Evolutionary conservation across 129 eudicot genomes (phyloP), one percentile per base, ranked within the genome.

Genomic region (Ambrosia trifida): DNA sequence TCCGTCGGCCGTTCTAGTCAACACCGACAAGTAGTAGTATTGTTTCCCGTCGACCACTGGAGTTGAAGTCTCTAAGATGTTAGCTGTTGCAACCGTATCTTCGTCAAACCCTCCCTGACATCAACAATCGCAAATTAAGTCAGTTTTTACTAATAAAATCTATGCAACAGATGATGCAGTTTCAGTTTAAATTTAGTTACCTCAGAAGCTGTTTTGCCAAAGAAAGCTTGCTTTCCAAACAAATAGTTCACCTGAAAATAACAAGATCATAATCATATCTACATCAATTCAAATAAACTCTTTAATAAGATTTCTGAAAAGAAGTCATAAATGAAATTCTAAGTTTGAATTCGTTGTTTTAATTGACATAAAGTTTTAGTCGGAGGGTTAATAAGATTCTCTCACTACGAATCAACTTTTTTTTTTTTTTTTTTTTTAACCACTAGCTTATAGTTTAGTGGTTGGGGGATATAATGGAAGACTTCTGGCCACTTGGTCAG

Each of bases 1-100:
- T 61, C 97, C 97, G 5, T 91, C 97, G 1, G 97, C 97, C 0
- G 97, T 91, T 63, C 97, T 85, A 49, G 95, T 91, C 82, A 91
- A 54, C 51, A 91, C 91, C 1, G 95, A 76, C 80, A 91, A 43
- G 79, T 19, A 76, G 83, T 87, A 91, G 81, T 91, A 91, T 32
- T 64, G 81, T 54, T 79, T 83, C 30, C 96, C 96, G 0, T 64
- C 85, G 10, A 91, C 35, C 76, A 62, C 81, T 1, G 92, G 85
- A 0, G 90, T 83, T 12, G 90, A 58, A 1, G 85, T 70, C 73
- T 88, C 97, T 78, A 91, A 72, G 69, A 91, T 71, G 81, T 91
- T 91, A 36, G 97, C 96, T 3, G 90, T 84, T 72, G 97, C 97
- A 68, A 91, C 97, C 0, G 81, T 84, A 38, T 86, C 88, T 43